These are phyloP conservation scores for Baudoinia panamericana DNA, from an alignment of 495 filamentous ascomycete genomes.

Conservation along the genomic window DNA sequence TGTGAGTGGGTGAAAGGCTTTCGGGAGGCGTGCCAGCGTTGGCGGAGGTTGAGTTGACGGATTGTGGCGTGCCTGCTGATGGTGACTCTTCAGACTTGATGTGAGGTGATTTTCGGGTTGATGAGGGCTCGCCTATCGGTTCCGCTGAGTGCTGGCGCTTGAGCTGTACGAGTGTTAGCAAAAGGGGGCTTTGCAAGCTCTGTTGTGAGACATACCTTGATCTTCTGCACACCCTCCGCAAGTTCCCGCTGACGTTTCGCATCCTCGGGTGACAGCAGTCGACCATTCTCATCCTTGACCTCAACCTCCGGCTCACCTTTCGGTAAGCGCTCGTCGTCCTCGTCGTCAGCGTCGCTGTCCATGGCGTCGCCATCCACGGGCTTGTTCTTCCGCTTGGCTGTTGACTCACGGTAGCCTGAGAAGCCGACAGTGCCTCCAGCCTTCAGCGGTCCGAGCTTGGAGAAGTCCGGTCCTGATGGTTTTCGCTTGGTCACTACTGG, in stretches of 20 bases:
- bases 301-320: conserved; percentile 55
- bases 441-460: conserved; percentile 71
- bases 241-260: conserved; percentile 71
- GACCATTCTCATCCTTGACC: conserved; percentile 48
- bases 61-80: conserved; percentile 13
- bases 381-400: conserved; percentile 38
- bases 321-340: conserved; percentile 35
- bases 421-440: conserved; percentile 78
- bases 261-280: conserved; percentile 59
- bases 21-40: conserved; percentile 18
- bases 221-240: conserved; percentile 79
- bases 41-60: conserved; percentile 17
- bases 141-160: conserved; percentile 92
- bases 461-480: conserved; percentile 67
- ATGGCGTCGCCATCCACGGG: conserved; percentile 51
- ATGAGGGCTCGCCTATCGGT: conserved; percentile 40
- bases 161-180: conserved; percentile 43
- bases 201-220: conserved; percentile 54
- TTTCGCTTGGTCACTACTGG: conserved; percentile 52
- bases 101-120: conserved; percentile 26
- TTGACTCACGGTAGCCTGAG: conserved; percentile 69
- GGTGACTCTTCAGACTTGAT: conserved; percentile 15
- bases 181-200: neutral
- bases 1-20: conserved; percentile 16
- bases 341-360: conserved; percentile 59